Percentiles rank a stretch among this genome's conserved stretches.
phyloP scores from a whole-genome alignment of 1,284 basidiomycete species.

The Anthracocystis panici-leucophaei region DNA sequence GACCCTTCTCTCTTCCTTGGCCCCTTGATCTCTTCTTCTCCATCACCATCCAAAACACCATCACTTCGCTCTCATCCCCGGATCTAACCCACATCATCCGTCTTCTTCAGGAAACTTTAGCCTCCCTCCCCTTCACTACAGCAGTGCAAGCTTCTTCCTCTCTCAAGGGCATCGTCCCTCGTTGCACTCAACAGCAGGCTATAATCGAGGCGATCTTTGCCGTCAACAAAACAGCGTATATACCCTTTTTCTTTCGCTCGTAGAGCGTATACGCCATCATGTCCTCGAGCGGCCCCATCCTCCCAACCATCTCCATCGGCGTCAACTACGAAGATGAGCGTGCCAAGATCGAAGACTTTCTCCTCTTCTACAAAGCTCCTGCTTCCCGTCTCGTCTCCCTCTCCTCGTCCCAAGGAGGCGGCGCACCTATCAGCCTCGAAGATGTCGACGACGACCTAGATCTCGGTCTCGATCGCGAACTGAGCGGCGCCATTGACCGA shows the following conservation, averaged over 20 bases:
- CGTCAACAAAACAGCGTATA: background rate
- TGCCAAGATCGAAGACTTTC: slow-evolving; percentile 65
- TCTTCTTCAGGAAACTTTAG: background rate
- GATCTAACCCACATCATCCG: background rate
- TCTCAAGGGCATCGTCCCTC: background rate
- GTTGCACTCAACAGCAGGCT: background rate
- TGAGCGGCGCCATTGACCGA: slow-evolving; percentile 32
- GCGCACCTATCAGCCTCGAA: slow-evolving; percentile 26
- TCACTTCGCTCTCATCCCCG: background rate
- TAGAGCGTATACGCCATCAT: slow-evolving; percentile 8
- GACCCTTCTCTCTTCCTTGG: background rate
- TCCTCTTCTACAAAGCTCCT: slow-evolving; percentile 61
- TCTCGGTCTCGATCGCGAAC: slow-evolving; percentile 28
- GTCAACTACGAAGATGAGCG: slow-evolving; percentile 74
- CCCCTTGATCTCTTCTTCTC: background rate
- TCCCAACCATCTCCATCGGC: slow-evolving; percentile 73
- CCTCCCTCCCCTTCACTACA: background rate
- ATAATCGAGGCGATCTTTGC: no score
- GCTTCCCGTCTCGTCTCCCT: slow-evolving; percentile 40
- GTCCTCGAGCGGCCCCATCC: slow-evolving; percentile 56
- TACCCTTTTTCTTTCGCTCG: background rate
- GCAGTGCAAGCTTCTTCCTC: background rate
- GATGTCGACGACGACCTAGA: slow-evolving; percentile 31
- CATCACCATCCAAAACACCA: slow-evolving; percentile 2
- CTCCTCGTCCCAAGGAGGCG: slow-evolving; percentile 12